Evolutionary conservation across 78 protist genomes (phyloP).

Genomic region (Dictyostelium intermedium): DNA sequence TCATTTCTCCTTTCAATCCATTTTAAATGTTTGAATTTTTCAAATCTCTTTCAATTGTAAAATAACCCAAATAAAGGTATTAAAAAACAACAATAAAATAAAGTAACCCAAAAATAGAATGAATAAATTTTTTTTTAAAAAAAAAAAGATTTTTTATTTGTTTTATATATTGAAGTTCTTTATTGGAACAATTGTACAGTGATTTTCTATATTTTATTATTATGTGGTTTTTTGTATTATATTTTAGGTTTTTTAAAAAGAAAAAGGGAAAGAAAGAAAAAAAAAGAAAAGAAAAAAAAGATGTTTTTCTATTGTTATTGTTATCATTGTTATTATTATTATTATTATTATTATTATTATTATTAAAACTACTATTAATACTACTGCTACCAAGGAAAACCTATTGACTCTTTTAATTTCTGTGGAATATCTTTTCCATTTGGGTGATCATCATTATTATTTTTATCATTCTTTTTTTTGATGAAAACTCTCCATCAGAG

Average conservation of each 20-base stretch:
- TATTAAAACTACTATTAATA: background rate
- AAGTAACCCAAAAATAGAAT: no score
- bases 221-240: background rate
- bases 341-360: background rate
- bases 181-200: background rate
- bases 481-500: background rate
- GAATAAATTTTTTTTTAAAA: background rate
- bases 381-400: background rate
- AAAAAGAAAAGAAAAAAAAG: background rate
- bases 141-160: background rate
- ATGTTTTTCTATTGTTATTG: background rate
- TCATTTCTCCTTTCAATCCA: no score
- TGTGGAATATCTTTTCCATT: slow-evolving; percentile 3
- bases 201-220: background rate
- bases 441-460: background rate
- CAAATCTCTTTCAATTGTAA: no score
- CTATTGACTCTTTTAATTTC: background rate
- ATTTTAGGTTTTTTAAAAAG: background rate
- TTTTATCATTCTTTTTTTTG: background rate
- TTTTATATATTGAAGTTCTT: background rate
- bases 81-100: no score
- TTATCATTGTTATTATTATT: background rate
- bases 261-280: background rate
- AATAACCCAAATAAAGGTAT: no score
- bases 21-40: no score